Percentiles rank a stretch among this genome's conserved stretches.
phyloP scores from a whole-genome alignment of 2,329 filamentous ascomycete genomes.

The Cytospora piceae region DNA sequence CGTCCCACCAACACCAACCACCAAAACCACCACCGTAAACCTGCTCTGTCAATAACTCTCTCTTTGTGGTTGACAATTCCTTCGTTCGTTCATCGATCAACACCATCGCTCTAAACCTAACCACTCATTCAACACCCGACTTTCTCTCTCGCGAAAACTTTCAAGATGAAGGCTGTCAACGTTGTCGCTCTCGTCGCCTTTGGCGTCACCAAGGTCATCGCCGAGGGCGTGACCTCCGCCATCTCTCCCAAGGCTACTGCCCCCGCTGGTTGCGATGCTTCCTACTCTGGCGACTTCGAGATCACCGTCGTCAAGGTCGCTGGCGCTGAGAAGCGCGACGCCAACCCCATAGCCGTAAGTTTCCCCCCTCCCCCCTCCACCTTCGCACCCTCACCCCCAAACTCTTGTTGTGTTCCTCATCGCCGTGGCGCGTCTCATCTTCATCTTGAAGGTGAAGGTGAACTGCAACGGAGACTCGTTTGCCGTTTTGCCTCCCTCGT shows the following conservation, averaged over 20 bases:
- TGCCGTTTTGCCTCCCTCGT: not conserved
- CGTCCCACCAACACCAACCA: slow-evolving; percentile 8
- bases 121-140: not conserved
- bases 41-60: not conserved
- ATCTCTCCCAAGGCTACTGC: slow-evolving; percentile 47
- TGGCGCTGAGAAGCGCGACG: slow-evolving; percentile 43
- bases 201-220: slow-evolving; percentile 46
- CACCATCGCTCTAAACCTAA: not conserved
- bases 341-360: slow-evolving; percentile 36
- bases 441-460: not conserved
- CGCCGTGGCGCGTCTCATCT: not conserved
- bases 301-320: slow-evolving; percentile 55
- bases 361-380: not conserved
- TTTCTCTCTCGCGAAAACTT: not conserved
- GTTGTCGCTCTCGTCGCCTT: slow-evolving; percentile 46
- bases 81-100: not conserved
- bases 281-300: slow-evolving; percentile 58
- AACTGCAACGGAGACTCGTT: not conserved
- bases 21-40: not conserved
- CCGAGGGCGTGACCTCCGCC: slow-evolving; percentile 48
- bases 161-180: slow-evolving; percentile 40
- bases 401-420: not conserved
- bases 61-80: slow-evolving; percentile 9
- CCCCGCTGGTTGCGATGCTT: slow-evolving; percentile 57
- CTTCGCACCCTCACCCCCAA: not conserved